Evolutionary conservation across 2,329 filamentous ascomycete species (phyloP).

Genomic region (Zelopaecilomyces penicillatus): DNA sequence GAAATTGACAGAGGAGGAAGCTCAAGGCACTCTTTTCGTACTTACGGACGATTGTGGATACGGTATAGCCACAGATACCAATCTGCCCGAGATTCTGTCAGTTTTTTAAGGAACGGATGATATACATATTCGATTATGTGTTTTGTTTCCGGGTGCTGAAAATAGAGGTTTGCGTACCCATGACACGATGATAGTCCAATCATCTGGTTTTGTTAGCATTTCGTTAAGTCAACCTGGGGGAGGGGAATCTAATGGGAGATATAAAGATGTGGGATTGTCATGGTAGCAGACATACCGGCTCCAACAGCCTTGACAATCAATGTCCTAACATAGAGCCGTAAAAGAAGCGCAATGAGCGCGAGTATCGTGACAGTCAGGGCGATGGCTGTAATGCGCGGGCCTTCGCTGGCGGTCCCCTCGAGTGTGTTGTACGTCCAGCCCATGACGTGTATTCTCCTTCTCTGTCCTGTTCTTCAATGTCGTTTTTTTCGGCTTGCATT

Average conservation of each 20-base stretch:
- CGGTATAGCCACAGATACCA: slow-evolving; percentile 25
- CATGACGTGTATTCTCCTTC: slow-evolving; percentile 15
- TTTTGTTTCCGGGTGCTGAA: background rate
- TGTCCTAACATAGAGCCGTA: slow-evolving; percentile 26
- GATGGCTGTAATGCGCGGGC: slow-evolving; percentile 22
- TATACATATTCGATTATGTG: too few species aligned
- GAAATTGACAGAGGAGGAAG: too few species aligned
- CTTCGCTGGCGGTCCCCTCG: slow-evolving; percentile 24
- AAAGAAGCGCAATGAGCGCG: slow-evolving; percentile 21
- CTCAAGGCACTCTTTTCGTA: background rate
- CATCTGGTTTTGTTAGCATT: slow-evolving; percentile 7
- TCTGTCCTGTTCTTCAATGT: background rate
- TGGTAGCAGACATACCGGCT: slow-evolving; percentile 4
- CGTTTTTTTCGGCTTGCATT: too few species aligned
- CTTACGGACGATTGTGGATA: slow-evolving; percentile 29
- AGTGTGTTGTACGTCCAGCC: slow-evolving; percentile 29
- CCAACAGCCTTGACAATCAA: slow-evolving; percentile 26
- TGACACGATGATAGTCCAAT: slow-evolving; percentile 13
- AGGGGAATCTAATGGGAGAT: too few species aligned
- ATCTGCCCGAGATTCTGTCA: slow-evolving; percentile 14
- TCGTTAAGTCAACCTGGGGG: too few species aligned
- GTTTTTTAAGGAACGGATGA: background rate
- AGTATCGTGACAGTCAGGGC: slow-evolving; percentile 20
- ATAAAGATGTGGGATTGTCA: too few species aligned
- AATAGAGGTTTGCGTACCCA: slow-evolving; percentile 16